Conservation (phyloP, 768 basidiomycete genomes). For the Boletus patriciae region DNA sequence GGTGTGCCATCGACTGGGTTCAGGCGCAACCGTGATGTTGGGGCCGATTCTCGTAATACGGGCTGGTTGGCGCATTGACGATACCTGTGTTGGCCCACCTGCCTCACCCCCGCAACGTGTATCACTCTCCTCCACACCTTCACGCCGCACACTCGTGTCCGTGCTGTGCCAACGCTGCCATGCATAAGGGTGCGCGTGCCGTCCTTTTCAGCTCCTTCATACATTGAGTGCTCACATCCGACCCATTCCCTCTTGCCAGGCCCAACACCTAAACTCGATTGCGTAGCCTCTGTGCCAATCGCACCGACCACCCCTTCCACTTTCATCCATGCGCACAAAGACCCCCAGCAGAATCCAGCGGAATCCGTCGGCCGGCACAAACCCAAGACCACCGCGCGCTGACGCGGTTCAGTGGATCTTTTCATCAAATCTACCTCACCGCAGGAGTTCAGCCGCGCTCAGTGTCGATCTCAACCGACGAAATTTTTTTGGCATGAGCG, state of each 20-base stretch:
- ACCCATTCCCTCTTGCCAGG: constrained; percentile 2
- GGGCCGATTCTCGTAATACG: background rate
- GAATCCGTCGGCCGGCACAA: constrained; percentile 23
- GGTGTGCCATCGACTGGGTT: too few species aligned
- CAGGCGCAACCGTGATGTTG: background rate
- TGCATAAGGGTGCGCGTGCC: constrained; percentile 28
- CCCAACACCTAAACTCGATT: constrained; percentile 3
- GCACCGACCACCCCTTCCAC: constrained; percentile 7
- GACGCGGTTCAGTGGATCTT: constrained; percentile 71
- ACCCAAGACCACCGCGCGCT: constrained; percentile 32
- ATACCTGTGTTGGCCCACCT: constrained; percentile 5
- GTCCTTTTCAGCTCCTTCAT: constrained; percentile 20
- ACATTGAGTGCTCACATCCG: constrained; percentile 9
- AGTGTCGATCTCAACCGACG: constrained; percentile 63
- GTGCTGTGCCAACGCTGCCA: constrained; percentile 28
- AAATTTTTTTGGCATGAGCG: constrained; percentile 78
- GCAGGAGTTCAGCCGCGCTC: constrained; percentile 58
- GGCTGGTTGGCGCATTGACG: constrained; percentile 9
- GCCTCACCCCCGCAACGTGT: constrained; percentile 32
- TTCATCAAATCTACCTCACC: constrained; percentile 65
- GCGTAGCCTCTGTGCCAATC: constrained; percentile 12
- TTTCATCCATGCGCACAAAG: constrained; percentile 28
- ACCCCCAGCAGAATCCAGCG: constrained; percentile 26
- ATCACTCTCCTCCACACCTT: constrained; percentile 17
- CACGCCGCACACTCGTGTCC: constrained; percentile 35